Percentiles rank a stretch among this genome's conserved stretches.
phyloP scores from a whole-genome alignment of 176 grass and related monocot genomes.

The Phoenix roebelenii region DNA sequence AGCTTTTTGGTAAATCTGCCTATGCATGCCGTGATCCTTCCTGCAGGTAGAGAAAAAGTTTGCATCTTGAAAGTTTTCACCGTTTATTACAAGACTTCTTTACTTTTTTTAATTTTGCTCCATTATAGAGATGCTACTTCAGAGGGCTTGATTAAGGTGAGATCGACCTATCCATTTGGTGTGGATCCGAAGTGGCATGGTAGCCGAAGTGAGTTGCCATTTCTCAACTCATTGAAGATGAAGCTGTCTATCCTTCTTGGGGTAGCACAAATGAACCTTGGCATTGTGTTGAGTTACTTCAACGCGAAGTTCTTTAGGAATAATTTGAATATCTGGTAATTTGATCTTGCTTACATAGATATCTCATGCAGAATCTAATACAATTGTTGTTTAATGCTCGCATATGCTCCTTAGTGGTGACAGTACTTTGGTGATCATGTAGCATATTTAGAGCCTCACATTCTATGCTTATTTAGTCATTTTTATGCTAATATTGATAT shows the following conservation, averaged over 20 bases:
- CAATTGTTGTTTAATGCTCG: too few relatives aligned
- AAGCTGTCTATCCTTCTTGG: constrained; percentile 98
- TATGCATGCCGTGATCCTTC: constrained; percentile 77
- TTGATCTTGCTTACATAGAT: constrained; percentile 3
- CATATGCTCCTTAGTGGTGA: too few relatives aligned
- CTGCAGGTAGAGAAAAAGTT: constrained; percentile 49
- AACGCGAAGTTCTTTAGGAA: constrained; percentile 77
- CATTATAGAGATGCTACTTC: constrained; percentile 55
- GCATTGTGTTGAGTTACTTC: constrained; percentile 86
- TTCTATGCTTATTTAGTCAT: too few relatives aligned
- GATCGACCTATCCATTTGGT: constrained; percentile 66
- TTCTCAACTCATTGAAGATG: constrained; percentile 96
- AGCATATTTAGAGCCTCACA: too few relatives aligned
- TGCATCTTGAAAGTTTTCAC: too few relatives aligned
- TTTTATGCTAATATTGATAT: too few relatives aligned
- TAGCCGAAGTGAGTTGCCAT: constrained; percentile 70
- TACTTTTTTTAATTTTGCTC: constrained; percentile 16
- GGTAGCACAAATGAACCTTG: constrained; percentile 96
- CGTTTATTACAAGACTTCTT: constrained; percentile 4
- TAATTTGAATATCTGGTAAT: constrained; percentile 69
- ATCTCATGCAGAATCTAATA: too few relatives aligned
- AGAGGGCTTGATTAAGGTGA: constrained; percentile 60
- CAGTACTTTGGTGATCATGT: too few relatives aligned
- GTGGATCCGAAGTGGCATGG: constrained; percentile 90
- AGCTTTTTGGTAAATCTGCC: constrained; percentile 79